Conservation (phyloP, 176 grass and related monocot genomes). For the Areca catechu region DNA sequence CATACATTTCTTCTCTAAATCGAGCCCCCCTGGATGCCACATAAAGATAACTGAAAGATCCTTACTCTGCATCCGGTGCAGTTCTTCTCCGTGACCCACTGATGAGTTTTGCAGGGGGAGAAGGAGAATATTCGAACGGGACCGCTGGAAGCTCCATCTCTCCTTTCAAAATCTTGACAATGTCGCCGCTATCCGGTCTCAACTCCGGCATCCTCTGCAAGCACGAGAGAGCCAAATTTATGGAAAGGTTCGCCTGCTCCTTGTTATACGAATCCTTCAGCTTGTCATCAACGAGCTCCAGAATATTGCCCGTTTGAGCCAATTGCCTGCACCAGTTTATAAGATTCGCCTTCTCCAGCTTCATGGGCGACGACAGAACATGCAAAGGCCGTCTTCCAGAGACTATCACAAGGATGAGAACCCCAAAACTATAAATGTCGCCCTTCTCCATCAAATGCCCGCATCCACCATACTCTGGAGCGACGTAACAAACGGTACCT, state of each 20-base stretch:
- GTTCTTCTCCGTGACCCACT: constrained; percentile 35
- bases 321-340: constrained; percentile 86
- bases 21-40: too few species aligned
- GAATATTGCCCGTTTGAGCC: constrained; percentile 51
- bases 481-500: constrained; percentile 71
- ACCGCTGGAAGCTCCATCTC: constrained; percentile 69
- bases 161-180: constrained; percentile 66
- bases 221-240: constrained; percentile 72
- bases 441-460: constrained; percentile 31
- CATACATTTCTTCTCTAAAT: too few species aligned
- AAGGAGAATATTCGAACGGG: constrained; percentile 61
- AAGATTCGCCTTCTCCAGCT: constrained; percentile 83
- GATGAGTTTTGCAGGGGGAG: constrained; percentile 30
- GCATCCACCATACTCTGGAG: constrained; percentile 39
- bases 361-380: constrained; percentile 85
- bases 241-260: constrained; percentile 54
- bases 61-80: constrained; percentile 28
- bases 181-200: constrained; percentile 69
- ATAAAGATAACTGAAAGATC: too few species aligned
- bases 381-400: constrained; percentile 79
- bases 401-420: constrained; percentile 60
- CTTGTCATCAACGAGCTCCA: constrained; percentile 71
- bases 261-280: constrained; percentile 48
- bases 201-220: constrained; percentile 65
- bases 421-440: constrained; percentile 46